These are phyloP conservation scores for Didymella keratinophila DNA, from an alignment of 2,329 filamentous ascomycete species.

Conservation along the genomic window DNA sequence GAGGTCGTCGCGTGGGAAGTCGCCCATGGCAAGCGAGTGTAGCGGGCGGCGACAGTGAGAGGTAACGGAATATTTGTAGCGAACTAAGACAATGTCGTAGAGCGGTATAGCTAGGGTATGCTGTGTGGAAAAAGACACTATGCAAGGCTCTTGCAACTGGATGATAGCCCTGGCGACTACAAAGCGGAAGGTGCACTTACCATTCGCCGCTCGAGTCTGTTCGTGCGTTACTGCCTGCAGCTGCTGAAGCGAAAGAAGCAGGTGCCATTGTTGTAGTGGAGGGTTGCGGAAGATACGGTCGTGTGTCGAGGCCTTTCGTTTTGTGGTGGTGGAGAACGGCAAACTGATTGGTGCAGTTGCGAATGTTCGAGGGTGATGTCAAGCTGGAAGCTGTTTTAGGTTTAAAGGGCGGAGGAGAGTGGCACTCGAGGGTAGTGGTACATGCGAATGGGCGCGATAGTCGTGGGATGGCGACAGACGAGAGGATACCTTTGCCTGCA, in stretches of 20 bases:
- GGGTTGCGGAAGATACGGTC: constrained; percentile 29
- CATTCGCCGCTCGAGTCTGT: constrained; percentile 56
- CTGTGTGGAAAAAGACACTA: constrained; percentile 15
- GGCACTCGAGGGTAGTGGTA: constrained; percentile 28
- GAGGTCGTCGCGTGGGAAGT: background rate
- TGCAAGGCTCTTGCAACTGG: too few relatives aligned
- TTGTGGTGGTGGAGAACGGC: constrained; percentile 37
- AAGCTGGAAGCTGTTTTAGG: constrained; percentile 32
- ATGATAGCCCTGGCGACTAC: background rate
- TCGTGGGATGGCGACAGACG: constrained; percentile 22
- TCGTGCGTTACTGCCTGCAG: constrained; percentile 56
- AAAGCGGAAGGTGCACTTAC: constrained; percentile 47
- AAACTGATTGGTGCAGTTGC: constrained; percentile 36
- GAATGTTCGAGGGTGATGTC: constrained; percentile 28
- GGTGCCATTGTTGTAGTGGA: constrained; percentile 53
- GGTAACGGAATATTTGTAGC: constrained; percentile 21
- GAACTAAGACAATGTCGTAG: constrained; percentile 24
- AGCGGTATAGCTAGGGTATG: constrained; percentile 18
- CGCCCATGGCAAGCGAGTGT: constrained; percentile 26
- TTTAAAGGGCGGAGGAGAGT: constrained; percentile 24
- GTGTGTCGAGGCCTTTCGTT: constrained; percentile 37
- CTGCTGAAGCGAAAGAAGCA: constrained; percentile 61
- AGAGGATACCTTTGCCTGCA: constrained; percentile 18
- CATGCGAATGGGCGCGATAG: constrained; percentile 30
- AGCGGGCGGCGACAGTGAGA: constrained; percentile 2